Evolutionary conservation across 768 basidiomycete genomes (phyloP).

Genomic region (Tulasnella sp.): DNA sequence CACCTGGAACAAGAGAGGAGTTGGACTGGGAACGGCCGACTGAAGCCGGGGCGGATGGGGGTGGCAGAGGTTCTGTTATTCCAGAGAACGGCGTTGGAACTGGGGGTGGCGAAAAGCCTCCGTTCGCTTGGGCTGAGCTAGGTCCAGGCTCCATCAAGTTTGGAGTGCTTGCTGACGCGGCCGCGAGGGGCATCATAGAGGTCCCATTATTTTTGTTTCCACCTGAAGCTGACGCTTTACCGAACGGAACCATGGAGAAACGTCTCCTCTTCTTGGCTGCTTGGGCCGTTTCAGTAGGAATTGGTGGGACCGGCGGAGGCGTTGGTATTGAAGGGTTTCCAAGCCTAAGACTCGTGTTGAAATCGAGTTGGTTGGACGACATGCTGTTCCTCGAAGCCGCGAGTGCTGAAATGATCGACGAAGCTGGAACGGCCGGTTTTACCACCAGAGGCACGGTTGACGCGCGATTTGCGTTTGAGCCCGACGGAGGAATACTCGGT

Average conservation of each 20-base stretch:
- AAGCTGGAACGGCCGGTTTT: not conserved
- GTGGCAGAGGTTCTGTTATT: not conserved
- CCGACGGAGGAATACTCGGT: not conserved
- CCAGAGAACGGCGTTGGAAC: not conserved
- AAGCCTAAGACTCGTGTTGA: not conserved
- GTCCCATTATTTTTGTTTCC: not conserved
- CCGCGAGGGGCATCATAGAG: not conserved
- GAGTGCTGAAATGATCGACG: not conserved
- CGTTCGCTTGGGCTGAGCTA: not conserved
- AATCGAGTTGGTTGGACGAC: not conserved
- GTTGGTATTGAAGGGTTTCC: not conserved
- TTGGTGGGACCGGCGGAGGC: not conserved
- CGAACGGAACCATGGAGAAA: constrained; percentile 16
- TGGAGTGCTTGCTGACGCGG: constrained; percentile 19
- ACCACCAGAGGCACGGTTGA: constrained; percentile 1
- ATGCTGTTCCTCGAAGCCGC: not conserved
- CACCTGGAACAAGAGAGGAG: not conserved
- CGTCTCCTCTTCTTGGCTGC: constrained; percentile 21
- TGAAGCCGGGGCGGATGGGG: constrained; percentile 9
- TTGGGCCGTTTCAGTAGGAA: not conserved
- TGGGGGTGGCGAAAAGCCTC: not conserved
- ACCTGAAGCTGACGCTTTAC: not conserved
- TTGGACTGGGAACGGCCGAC: not conserved
- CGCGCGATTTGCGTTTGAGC: not conserved
- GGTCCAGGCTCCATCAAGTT: constrained; percentile 16